Base-by-base conservation (phyloP, 1,284 basidiomycete genomes). In the Melampsora larici-populina region DNA sequence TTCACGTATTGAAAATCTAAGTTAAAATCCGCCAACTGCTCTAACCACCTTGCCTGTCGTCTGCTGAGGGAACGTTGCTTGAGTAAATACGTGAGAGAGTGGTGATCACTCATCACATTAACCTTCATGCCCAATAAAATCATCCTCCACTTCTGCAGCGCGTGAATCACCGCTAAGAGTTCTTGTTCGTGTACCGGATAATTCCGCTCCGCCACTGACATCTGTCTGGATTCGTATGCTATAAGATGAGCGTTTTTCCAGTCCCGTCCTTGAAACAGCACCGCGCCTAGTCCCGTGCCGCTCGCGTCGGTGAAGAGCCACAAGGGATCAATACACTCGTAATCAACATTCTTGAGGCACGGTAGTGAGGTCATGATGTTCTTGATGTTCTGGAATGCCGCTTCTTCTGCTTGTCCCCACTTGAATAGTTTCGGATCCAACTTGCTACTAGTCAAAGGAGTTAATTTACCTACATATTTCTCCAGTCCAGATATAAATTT, bases 401-500 rank as follows among this genome's bases (percentile, higher is more conserved):
- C 1, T 5, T 78, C 77, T 67, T 78, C 62, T 26, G 36, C 26
- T 3, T 24, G 49, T 13, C n/a, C n/a, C 78, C 79, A 78, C 15
- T 46, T 40, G 43, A 67, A 40, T 24, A 24, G 7, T 36, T 31
- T 70, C n/a, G 8, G 8, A 29, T 58, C 49, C 46, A 60, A 8
- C 2, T 81, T 81, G 31, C 82, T 84, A 0, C 78, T 81, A 0
- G 86, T 87, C 0, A 86, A 81, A 0, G 82, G 81, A 0, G 79
- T 84, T 0, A 87, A 80, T 0, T 85, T 66, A 0, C 49, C 51
- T 0, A 85, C 85, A 70, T 85, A 80, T n/a, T 83, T 78, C 0
- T 84, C 84, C 0, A 87, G 83, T 0, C 65, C 24, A 0, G 85
- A 85, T 0, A 87, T 81, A 77, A 85, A n/a, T n/a, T n/a, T n/a